A percentile compares a stretch with the other conserved stretches of the same genome.
Conservation (phyloP, 2,329 filamentous ascomycete genomes). For the Aspergillus sp. region DNA sequence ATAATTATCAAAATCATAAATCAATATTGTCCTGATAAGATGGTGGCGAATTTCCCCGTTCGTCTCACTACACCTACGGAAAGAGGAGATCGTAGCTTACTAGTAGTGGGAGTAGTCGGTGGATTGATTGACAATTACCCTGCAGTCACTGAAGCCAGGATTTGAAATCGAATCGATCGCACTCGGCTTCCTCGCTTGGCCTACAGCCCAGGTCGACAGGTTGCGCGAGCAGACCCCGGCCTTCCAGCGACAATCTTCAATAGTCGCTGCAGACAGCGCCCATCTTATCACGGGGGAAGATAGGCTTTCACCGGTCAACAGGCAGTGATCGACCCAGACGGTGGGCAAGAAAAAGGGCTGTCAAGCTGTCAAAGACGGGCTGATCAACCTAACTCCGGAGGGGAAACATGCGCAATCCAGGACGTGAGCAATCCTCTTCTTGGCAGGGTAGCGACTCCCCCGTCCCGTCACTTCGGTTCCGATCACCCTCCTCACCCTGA, state of each 20-base stretch:
- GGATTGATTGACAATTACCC: background rate
- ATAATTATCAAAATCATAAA: background rate
- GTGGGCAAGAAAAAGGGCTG: background rate
- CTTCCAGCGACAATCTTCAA: background rate
- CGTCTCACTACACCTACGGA: background rate
- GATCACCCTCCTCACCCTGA: conserved; percentile 11
- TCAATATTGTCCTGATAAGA: conserved; percentile 17
- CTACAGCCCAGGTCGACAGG: too few species aligned
- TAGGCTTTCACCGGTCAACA: background rate
- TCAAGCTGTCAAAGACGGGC: background rate
- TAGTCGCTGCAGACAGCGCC: background rate
- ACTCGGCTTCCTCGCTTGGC: background rate
- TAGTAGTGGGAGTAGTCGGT: background rate
- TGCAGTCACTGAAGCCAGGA: background rate
- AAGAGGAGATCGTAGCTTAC: background rate
- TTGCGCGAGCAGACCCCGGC: too few species aligned
- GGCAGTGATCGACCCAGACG: background rate
- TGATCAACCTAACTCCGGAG: too few species aligned
- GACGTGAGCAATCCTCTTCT: background rate
- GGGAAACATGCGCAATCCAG: background rate
- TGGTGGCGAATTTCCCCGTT: conserved; percentile 14
- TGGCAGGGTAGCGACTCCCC: background rate
- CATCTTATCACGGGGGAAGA: background rate
- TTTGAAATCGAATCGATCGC: background rate
- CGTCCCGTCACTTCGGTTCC: conserved; percentile 23